A percentile compares a stretch with the other conserved stretches of the same genome.
Evolutionary conservation across 371 early-diverging fungal genomes (phyloP).

Genomic region (Globomyces sp.): DNA sequence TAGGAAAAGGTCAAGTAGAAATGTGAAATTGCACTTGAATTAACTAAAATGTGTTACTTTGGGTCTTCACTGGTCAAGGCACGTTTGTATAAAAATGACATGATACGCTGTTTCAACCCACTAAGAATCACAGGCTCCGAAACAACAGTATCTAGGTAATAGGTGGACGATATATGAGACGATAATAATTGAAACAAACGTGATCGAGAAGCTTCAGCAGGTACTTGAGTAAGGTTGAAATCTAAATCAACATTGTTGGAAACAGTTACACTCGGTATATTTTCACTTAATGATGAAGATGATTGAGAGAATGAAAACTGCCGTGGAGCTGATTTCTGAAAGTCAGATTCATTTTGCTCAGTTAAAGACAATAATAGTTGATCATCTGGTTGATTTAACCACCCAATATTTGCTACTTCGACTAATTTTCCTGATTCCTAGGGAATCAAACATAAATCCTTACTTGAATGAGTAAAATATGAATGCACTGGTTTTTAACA

Average conservation of each 20-base stretch:
- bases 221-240: slow-evolving; percentile 6
- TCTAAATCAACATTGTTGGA: neutral
- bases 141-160: neutral
- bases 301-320: neutral
- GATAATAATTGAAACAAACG: neutral
- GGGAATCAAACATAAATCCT: slow-evolving; percentile 44
- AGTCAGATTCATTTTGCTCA: slow-evolving; percentile 40
- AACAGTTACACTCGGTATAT: neutral
- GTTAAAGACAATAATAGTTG: slow-evolving; percentile 45
- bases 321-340: neutral
- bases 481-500: slow-evolving; percentile 60
- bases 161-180: neutral
- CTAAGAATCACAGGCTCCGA: slow-evolving; percentile 21
- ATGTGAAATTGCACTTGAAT: slow-evolving; percentile 42
- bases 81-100: slow-evolving; percentile 55
- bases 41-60: no score
- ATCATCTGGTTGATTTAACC: slow-evolving; percentile 60
- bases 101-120: slow-evolving; percentile 63
- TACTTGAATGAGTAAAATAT: slow-evolving; percentile 17
- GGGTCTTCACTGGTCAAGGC: slow-evolving; percentile 25
- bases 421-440: slow-evolving; percentile 56
- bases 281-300: neutral
- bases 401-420: slow-evolving; percentile 55
- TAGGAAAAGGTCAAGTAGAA: slow-evolving; percentile 58
- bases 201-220: slow-evolving; percentile 2